Conservation (phyloP, 345 rosid genomes). For the Populus davidiana region DNA sequence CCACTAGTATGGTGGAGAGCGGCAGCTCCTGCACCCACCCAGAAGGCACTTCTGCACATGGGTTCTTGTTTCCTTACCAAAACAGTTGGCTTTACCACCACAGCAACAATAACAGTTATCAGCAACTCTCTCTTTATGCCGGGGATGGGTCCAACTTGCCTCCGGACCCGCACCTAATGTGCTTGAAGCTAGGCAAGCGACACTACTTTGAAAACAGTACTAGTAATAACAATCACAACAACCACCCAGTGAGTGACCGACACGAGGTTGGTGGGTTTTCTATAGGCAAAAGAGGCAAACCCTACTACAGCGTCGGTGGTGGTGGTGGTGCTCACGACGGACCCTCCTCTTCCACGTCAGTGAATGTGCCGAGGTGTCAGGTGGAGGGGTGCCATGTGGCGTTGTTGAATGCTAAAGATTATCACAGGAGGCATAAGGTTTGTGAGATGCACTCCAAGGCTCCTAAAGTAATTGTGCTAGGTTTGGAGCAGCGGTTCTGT, state of each 20-base stretch:
- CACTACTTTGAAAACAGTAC: slow-evolving; percentile 46
- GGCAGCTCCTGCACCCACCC: neutral
- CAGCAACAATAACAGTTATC: slow-evolving; percentile 10
- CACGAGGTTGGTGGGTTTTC: slow-evolving; percentile 10
- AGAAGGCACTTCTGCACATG: slow-evolving; percentile 9
- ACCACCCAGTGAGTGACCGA: slow-evolving; percentile 1
- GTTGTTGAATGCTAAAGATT: slow-evolving; percentile 59
- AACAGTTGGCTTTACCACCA: neutral
- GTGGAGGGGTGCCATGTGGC: slow-evolving; percentile 68
- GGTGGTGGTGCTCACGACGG: slow-evolving; percentile 6
- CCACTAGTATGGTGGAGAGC: neutral
- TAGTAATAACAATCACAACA: neutral
- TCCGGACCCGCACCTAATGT: slow-evolving; percentile 50
- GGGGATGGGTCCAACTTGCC: slow-evolving; percentile 34
- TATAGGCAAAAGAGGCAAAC: slow-evolving; percentile 35
- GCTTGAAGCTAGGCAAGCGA: slow-evolving; percentile 55
- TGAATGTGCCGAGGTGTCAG: slow-evolving; percentile 57
- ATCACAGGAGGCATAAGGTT: slow-evolving; percentile 77
- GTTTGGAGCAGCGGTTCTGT: slow-evolving; percentile 76
- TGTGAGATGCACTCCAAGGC: slow-evolving; percentile 78
- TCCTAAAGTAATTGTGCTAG: slow-evolving; percentile 58
- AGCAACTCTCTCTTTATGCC: slow-evolving; percentile 24
- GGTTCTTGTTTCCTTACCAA: slow-evolving; percentile 21
- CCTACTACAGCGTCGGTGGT: slow-evolving; percentile 13
- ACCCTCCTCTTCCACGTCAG: slow-evolving; percentile 15